Percentiles rank a stretch among this genome's conserved stretches.
These are phyloP conservation scores for Acacia melanoxylon DNA, from an alignment of 306 rosid species.

Conservation along the genomic window DNA sequence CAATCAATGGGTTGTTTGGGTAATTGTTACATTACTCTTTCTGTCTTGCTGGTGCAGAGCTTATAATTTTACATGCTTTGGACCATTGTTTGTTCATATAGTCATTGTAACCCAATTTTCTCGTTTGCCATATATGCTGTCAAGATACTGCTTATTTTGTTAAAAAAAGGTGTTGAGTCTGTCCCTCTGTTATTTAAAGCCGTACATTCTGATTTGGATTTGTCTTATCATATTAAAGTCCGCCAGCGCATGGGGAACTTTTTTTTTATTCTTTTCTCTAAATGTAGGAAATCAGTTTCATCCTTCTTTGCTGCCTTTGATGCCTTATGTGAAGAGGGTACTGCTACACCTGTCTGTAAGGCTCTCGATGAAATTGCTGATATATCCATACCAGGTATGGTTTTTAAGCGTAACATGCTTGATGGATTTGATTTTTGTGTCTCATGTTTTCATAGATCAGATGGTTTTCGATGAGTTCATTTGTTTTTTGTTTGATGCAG, in stretches of 20 bases:
- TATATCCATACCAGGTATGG: slow-evolving; percentile 81
- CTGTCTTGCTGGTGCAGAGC: not conserved
- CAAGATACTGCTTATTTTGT: slow-evolving; percentile 22
- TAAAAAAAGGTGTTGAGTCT: not conserved
- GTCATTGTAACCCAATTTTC: not conserved
- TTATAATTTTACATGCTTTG: not conserved
- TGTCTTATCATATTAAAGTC: slow-evolving; percentile 21
- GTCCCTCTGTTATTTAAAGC: slow-evolving; percentile 26
- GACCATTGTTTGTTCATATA: not conserved
- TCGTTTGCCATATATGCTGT: slow-evolving; percentile 6
- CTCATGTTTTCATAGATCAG: slow-evolving; percentile 19
- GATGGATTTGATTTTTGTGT: slow-evolving; percentile 16
- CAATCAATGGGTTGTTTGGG: slow-evolving; percentile 6
- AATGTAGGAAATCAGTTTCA: slow-evolving; percentile 77
- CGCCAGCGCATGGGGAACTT: not conserved
- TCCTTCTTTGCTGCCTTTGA: slow-evolving; percentile 93
- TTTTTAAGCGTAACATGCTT: slow-evolving; percentile 26
- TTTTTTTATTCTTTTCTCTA: slow-evolving; percentile 31
- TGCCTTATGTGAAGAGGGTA: slow-evolving; percentile 96
- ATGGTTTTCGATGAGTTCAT: no score
- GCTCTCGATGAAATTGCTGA: slow-evolving; percentile 95
- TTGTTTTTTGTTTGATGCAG: no score
- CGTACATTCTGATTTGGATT: slow-evolving; percentile 12
- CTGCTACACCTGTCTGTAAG: slow-evolving; percentile 85
- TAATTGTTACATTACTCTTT: slow-evolving; percentile 6